Percentiles rank a stretch among this genome's conserved stretches.
Conservation (phyloP, 306 rosid genomes). For the Rubus idaeus region DNA sequence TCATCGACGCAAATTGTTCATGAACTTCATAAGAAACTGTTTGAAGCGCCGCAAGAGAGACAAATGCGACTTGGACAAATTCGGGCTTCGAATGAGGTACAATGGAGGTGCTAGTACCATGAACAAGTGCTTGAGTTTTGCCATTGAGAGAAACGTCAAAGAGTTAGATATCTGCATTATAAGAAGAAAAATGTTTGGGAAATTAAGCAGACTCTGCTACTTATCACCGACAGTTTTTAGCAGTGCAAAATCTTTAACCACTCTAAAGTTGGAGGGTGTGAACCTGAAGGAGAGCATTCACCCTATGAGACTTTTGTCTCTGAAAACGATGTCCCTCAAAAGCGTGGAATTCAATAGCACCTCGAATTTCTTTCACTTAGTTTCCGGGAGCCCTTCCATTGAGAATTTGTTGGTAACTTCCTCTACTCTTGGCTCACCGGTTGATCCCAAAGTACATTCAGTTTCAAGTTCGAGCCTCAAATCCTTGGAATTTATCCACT, state of each 20-base stretch:
- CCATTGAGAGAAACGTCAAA: neutral
- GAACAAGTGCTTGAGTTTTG: constrained; percentile 1
- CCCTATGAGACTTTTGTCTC: constrained; percentile 2
- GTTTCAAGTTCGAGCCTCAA: constrained; percentile 14
- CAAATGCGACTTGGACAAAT: neutral
- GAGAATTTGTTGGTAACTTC: neutral
- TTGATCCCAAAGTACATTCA: no score
- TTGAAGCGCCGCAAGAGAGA: neutral
- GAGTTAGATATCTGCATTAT: neutral
- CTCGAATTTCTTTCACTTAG: neutral
- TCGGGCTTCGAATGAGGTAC: constrained; percentile 2
- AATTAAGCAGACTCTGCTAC: neutral
- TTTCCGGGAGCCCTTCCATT: neutral
- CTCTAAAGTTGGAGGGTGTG: neutral
- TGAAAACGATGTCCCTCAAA: constrained; percentile 7
- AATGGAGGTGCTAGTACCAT: neutral
- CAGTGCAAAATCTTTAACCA: neutral
- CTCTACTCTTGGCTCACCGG: no score
- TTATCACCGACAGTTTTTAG: neutral
- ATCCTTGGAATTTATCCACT: neutral
- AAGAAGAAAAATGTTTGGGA: neutral
- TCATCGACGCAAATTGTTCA: neutral
- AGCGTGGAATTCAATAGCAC: no score
- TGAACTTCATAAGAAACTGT: neutral
- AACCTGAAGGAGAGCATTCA: neutral